These are phyloP conservation scores for Bryoglossum gracile DNA, from an alignment of 495 filamentous ascomycete genomes.

Conservation along the genomic window DNA sequence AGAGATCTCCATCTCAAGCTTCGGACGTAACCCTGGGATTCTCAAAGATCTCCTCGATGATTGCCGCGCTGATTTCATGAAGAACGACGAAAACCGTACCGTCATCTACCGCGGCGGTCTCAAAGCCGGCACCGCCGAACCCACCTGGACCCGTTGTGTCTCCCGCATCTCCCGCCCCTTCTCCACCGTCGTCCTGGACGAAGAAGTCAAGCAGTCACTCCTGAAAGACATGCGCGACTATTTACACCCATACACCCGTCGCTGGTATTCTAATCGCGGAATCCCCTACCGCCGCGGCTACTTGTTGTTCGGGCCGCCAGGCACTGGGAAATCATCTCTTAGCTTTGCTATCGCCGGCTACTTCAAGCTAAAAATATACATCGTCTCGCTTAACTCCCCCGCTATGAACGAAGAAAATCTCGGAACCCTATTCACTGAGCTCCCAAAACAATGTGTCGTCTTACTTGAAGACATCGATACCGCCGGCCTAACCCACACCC, in stretches of 20 bases:
- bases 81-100: conserved; percentile 54
- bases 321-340: conserved; percentile 60
- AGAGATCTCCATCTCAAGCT: conserved; percentile 54
- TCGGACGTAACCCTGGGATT: conserved; percentile 58
- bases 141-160: conserved; percentile 47
- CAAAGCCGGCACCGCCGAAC: conserved; percentile 28
- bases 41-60: conserved; percentile 62
- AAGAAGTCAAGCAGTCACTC: conserved; percentile 63
- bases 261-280: conserved; percentile 73
- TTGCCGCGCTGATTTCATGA: conserved; percentile 49
- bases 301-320: conserved; percentile 84
- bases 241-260: conserved; percentile 63
- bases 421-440: conserved; percentile 57
- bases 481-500: conserved; percentile 59
- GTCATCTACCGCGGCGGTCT: conserved; percentile 56
- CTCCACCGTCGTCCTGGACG: conserved; percentile 79
- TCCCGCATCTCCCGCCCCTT: conserved; percentile 64
- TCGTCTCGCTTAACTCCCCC: conserved; percentile 55
- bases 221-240: conserved; percentile 85
- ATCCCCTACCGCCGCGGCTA: conserved; percentile 81
- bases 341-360: conserved; percentile 61
- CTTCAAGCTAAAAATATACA: conserved; percentile 65
- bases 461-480: conserved; percentile 70
- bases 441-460: conserved; percentile 62
- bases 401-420: conserved; percentile 65